Conservation (phyloP, 768 basidiomycete genomes). For the Tricholoma sp. region DNA sequence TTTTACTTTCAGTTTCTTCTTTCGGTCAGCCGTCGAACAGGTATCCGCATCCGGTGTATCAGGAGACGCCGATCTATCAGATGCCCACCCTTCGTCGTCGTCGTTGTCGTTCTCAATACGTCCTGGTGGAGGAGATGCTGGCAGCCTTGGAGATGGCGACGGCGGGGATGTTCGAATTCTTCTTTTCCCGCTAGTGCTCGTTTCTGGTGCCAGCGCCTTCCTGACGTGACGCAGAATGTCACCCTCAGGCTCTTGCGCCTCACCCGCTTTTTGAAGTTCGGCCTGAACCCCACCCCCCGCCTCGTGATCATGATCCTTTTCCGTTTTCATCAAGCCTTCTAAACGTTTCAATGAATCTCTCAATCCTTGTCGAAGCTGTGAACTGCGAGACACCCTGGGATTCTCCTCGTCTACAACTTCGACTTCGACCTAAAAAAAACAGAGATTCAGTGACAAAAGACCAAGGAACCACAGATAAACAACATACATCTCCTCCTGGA, state of each 20-base stretch:
- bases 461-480: not conserved
- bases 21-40: not conserved
- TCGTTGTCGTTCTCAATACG: constrained; percentile 27
- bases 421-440: constrained; percentile 48
- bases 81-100: constrained; percentile 63
- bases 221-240: constrained; percentile 9
- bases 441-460: not conserved
- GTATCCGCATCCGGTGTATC: constrained; percentile 3
- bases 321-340: constrained; percentile 7
- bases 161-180: not conserved
- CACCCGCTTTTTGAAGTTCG: constrained; percentile 11
- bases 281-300: not conserved
- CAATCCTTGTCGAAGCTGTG: constrained; percentile 6
- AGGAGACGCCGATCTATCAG: constrained; percentile 39
- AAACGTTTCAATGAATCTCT: constrained; percentile 9
- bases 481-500: constrained; percentile 63
- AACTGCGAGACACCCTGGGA: constrained; percentile 5
- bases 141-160: constrained; percentile 4
- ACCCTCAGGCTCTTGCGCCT: constrained; percentile 9
- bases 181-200: not conserved
- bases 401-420: constrained; percentile 46
- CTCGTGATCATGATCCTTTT: constrained; percentile 5
- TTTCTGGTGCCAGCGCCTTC: constrained; percentile 6
- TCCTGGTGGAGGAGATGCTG: constrained; percentile 3
- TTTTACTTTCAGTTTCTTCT: constrained; percentile 10